Conservation (phyloP, 108 stramenopile genomes). For the Parietichytrium sp. region DNA sequence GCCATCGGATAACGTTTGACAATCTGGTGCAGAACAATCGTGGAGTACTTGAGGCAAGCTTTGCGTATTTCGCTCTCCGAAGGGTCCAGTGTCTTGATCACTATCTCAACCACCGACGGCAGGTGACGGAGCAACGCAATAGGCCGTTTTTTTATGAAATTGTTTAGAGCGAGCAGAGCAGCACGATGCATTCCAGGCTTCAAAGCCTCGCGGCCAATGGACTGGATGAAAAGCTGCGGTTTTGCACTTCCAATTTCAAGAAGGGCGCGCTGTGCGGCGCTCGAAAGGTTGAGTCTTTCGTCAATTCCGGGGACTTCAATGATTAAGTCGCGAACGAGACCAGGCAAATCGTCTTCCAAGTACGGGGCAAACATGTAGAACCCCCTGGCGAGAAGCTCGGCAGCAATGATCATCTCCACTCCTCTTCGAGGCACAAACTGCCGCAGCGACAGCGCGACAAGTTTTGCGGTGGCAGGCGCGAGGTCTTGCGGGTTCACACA, state of each 20-base stretch:
- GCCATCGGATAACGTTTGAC: conserved; percentile 34
- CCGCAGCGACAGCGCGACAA: not conserved
- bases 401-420: not conserved
- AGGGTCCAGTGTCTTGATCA: conserved; percentile 30
- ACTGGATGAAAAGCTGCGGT: not conserved
- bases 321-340: conserved; percentile 7
- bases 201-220: conserved; percentile 9
- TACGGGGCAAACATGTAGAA: conserved; percentile 29
- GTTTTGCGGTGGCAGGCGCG: conserved; percentile 1
- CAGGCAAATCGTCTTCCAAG: conserved; percentile 1
- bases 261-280: conserved; percentile 24
- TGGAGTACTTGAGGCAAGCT: conserved; percentile 18
- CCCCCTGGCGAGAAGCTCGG: conserved; percentile 27
- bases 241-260: not conserved
- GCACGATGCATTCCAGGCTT: not conserved
- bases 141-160: conserved; percentile 10
- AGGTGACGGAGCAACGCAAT: conserved; percentile 1
- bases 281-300: too few species aligned
- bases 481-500: not conserved
- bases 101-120: not conserved
- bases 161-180: not conserved
- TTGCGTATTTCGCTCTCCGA: conserved; percentile 35
- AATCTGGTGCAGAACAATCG: conserved; percentile 8
- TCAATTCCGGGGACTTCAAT: too few species aligned
- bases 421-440: not conserved